phyloP scores from a whole-genome alignment of 441 rosid species.

The Eutrema salsugineum region DNA sequence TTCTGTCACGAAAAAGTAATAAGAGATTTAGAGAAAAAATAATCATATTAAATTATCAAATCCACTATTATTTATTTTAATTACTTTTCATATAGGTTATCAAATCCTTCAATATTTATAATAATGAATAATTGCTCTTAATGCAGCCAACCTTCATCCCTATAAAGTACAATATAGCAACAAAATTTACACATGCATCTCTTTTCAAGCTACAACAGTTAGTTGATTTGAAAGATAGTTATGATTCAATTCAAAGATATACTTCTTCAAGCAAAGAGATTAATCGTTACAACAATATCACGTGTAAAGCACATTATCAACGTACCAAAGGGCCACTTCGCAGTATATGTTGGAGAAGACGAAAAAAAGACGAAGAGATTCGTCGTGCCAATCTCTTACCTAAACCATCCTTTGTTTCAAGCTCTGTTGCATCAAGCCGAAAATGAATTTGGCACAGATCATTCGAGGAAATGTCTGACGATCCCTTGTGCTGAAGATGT shows the following conservation, averaged over 20 bases:
- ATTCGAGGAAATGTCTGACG: slow-evolving; percentile 55
- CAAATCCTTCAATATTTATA: slow-evolving; percentile 1
- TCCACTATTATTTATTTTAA: neutral
- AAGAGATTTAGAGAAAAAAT: neutral
- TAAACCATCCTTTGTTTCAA: slow-evolving; percentile 57
- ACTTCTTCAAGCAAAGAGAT: neutral
- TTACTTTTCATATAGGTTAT: neutral
- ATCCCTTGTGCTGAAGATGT: slow-evolving; percentile 58
- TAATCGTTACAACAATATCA: neutral
- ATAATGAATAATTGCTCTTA: neutral
- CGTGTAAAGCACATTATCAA: slow-evolving; percentile 12
- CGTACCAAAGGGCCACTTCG: slow-evolving; percentile 51
- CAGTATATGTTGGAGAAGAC: slow-evolving; percentile 53
- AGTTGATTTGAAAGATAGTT: neutral
- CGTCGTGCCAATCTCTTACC: slow-evolving; percentile 49
- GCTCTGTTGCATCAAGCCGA: slow-evolving; percentile 47
- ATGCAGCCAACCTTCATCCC: neutral
- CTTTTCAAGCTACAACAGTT: neutral
- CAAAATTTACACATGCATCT: neutral
- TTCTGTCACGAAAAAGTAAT: neutral
- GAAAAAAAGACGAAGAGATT: slow-evolving; percentile 41
- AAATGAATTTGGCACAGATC: slow-evolving; percentile 58
- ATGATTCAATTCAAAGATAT: neutral
- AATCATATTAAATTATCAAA: neutral
- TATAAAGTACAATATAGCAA: neutral